Percentiles rank a stretch among this genome's conserved stretches.
These are phyloP conservation scores for Ustilago trichophora DNA, from an alignment of 1,284 basidiomycete genomes.

Conservation along the genomic window DNA sequence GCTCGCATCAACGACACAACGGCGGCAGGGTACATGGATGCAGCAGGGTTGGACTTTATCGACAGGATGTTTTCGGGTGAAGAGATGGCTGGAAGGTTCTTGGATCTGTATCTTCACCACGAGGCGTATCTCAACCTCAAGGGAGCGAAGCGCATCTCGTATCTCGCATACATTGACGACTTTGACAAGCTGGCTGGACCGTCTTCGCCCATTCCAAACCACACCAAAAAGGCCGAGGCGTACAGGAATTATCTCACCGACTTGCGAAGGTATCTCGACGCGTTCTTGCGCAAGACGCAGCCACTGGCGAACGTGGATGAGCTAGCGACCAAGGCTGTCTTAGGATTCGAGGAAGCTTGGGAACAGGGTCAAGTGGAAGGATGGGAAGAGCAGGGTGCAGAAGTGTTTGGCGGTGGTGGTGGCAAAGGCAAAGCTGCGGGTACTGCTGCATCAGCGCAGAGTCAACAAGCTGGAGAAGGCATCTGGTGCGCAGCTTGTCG, in stretches of 20 bases:
- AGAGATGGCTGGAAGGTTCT: slow-evolving; percentile 91
- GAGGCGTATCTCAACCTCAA: slow-evolving; percentile 82
- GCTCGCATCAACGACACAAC: slow-evolving; percentile 10
- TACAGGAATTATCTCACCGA: slow-evolving; percentile 57
- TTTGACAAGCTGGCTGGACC: slow-evolving; percentile 72
- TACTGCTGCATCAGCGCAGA: neutral
- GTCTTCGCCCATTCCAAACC: slow-evolving; percentile 30
- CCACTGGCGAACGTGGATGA: slow-evolving; percentile 82
- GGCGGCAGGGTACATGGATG: slow-evolving; percentile 18
- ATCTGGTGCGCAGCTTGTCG: slow-evolving; percentile 97
- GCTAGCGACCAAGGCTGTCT: slow-evolving; percentile 74
- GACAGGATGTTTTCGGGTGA: slow-evolving; percentile 74
- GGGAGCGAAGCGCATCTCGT: slow-evolving; percentile 83
- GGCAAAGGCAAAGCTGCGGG: slow-evolving; percentile 19
- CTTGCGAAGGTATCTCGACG: slow-evolving; percentile 83
- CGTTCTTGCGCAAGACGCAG: slow-evolving; percentile 85
- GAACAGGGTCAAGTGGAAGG: slow-evolving; percentile 76
- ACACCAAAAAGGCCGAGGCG: slow-evolving; percentile 56
- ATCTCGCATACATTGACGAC: slow-evolving; percentile 79
- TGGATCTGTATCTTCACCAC: slow-evolving; percentile 90
- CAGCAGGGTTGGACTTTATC: slow-evolving; percentile 43
- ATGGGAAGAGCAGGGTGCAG: slow-evolving; percentile 74
- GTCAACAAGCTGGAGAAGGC: slow-evolving; percentile 69
- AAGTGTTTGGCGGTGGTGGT: slow-evolving; percentile 44
- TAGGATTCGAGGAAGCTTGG: slow-evolving; percentile 83